Evolutionary conservation across 257 asterid genomes (phyloP), one percentile per base, ranked within the genome.

Genomic region (Solanum pimpinellifolium): DNA sequence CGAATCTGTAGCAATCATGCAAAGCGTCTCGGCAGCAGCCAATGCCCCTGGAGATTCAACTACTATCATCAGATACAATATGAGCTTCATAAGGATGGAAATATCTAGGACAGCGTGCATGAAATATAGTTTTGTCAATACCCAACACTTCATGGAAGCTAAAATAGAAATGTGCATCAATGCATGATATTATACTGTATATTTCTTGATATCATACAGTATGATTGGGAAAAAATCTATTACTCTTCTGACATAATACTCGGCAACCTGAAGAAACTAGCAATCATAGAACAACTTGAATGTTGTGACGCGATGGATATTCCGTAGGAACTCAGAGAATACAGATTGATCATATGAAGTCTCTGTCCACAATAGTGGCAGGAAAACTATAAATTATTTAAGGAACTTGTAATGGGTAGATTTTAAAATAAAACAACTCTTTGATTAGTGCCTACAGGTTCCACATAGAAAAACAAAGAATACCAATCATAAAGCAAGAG

Each of bases 11-110:
- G 98, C 93, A 88, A 97, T 91, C 87, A 92, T 91, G 83, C 91
- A 83, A 16, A 97, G 98, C 7, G 94, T 95, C 92, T 92, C 94
- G 87, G 99, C 99, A 88, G 99, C 99, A 89, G 87, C 90, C 62
- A 91, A 59, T 49, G 85, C 78, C 49, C 90, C 74, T 39, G 94
- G 91, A 46, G 98, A 90, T 86, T 91, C 95, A 33, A 86, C 98
- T 93, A 92, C 88, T 60, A 60, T 83, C 69, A 73, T 52, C 85
- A 44, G 69, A 11, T 25, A 82, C 47, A 29, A 18, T 85, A 80
- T 41, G 84, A 86, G 35, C 52, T 80, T 46, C 46, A 42, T 44
- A 46, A 52, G 62, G 44, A 49, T 81, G 52, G 52, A 46, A 81
- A 31, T 10, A 12, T 81, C 85, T 49, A 16, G 69, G 46, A 81